phyloP scores from a whole-genome alignment of 2,329 filamentous ascomycete genomes.

The Clarireedia paspali region DNA sequence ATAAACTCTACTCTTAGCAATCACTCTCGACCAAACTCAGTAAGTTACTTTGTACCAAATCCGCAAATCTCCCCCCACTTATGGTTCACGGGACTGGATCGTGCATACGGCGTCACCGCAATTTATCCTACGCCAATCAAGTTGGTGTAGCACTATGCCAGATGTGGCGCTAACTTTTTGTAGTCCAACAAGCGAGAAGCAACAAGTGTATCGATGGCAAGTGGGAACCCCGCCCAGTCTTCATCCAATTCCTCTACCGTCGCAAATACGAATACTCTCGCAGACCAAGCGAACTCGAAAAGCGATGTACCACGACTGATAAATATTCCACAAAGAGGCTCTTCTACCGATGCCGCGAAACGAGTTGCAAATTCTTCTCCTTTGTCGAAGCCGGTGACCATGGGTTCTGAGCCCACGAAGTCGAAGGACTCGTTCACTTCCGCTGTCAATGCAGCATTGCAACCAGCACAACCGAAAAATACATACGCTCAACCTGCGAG shows the following conservation, averaged over 20 bases:
- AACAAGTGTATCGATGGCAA: conserved; percentile 34
- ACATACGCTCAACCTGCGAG: conserved; percentile 28
- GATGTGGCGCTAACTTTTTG: conserved; percentile 38
- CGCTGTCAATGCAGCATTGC: conserved; percentile 29
- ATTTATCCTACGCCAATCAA: conserved; percentile 28
- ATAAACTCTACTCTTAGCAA: conserved; percentile 48
- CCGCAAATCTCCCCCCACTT: conserved; percentile 2
- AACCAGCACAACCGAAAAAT: conserved; percentile 24
- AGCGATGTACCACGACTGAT: conserved; percentile 48
- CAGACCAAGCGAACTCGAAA: conserved; percentile 37
- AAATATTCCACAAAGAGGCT: conserved; percentile 53
- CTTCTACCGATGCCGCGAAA: conserved; percentile 53
- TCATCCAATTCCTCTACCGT: conserved; percentile 25
- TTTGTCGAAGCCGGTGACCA: conserved; percentile 62
- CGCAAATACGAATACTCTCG: conserved; percentile 14
- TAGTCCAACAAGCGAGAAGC: conserved; percentile 54
- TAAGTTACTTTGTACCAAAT: conserved; percentile 39
- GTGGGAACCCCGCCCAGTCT: conserved; percentile 37
- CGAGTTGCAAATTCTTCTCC: conserved; percentile 62
- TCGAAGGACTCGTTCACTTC: conserved; percentile 36
- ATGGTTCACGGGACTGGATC: conserved; percentile 11
- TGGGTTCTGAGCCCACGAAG: conserved; percentile 46
- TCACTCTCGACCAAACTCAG: conserved; percentile 56
- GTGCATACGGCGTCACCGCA: conserved; percentile 19
- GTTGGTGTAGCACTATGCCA: conserved; percentile 15